phyloP scores from a whole-genome alignment of 768 basidiomycete species.

The Hemileccinum impolitum region DNA sequence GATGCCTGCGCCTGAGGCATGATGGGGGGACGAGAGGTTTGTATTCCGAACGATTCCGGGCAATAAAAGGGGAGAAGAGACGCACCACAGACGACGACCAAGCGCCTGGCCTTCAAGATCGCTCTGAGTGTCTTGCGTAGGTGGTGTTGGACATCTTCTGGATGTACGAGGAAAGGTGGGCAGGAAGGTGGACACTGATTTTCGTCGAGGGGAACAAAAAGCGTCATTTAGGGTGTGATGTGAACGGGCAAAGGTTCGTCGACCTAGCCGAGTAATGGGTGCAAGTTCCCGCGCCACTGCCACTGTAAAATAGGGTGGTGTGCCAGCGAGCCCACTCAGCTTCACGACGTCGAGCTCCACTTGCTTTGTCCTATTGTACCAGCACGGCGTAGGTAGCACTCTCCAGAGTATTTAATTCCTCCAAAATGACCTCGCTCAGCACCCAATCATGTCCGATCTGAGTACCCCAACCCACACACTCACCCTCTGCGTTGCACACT shows the following conservation, averaged over 20 bases:
- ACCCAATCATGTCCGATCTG: constrained; percentile 16
- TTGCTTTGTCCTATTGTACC: constrained; percentile 14
- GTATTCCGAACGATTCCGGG: constrained; percentile 8
- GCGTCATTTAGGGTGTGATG: constrained; percentile 48
- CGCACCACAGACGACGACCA: constrained; percentile 86
- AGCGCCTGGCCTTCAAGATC: constrained; percentile 73
- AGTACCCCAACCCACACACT: constrained; percentile 12
- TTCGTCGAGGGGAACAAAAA: constrained; percentile 59
- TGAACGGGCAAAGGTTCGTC: constrained; percentile 19
- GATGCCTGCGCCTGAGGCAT: constrained; percentile 72
- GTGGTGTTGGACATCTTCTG: constrained; percentile 46
- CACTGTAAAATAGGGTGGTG: no score
- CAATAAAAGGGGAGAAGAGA: constrained; percentile 20
- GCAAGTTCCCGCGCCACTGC: no score
- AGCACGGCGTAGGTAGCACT: constrained; percentile 2
- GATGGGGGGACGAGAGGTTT: not conserved
- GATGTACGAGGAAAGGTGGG: constrained; percentile 53
- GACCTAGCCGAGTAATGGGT: constrained; percentile 14
- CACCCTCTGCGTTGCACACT: constrained; percentile 29
- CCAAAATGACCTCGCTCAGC: not conserved
- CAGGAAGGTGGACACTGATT: constrained; percentile 43
- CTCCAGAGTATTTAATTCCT: constrained; percentile 9
- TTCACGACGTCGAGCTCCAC: constrained; percentile 2
- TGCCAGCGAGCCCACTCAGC: no score
- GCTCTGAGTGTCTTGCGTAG: constrained; percentile 56